Conservation (phyloP, 139 green algal genomes). For the Trebouxia sp. region DNA sequence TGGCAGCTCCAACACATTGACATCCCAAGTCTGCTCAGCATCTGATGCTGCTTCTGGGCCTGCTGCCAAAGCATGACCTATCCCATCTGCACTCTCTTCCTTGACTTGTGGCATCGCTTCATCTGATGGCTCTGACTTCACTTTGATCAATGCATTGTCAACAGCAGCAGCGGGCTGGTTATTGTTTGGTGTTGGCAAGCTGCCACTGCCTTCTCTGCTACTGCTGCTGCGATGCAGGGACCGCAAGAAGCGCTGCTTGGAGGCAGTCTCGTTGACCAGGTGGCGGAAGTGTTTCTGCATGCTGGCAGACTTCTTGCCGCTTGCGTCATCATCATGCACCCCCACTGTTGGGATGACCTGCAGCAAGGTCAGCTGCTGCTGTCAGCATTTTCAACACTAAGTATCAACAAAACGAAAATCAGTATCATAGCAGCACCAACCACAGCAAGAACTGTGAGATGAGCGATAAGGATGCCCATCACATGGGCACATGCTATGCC, state of each 20-base stretch:
- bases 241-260: conserved; percentile 66
- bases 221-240: conserved; percentile 33
- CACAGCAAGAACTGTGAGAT: too few relatives aligned
- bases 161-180: not conserved
- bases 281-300: conserved; percentile 68
- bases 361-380: too few relatives aligned
- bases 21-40: not conserved
- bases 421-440: too few relatives aligned
- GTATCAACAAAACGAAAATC: too few relatives aligned
- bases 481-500: too few relatives aligned
- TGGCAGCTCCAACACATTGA: not conserved
- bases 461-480: too few relatives aligned
- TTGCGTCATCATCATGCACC: conserved; percentile 46
- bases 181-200: not conserved
- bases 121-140: not conserved
- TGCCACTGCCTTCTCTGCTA: conserved; percentile 19
- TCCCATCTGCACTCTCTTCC: too few relatives aligned
- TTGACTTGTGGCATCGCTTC: not conserved
- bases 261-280: conserved; percentile 68
- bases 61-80: not conserved
- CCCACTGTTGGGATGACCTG: conserved; percentile 88
- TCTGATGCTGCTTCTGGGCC: not conserved
- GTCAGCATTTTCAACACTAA: too few relatives aligned
- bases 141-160: not conserved
- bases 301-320: conserved; percentile 34